Evolutionary conservation across 2,329 filamentous ascomycete species (phyloP), one percentile per base, ranked within the genome.

Genomic region (Cryphonectria nitschkei): DNA sequence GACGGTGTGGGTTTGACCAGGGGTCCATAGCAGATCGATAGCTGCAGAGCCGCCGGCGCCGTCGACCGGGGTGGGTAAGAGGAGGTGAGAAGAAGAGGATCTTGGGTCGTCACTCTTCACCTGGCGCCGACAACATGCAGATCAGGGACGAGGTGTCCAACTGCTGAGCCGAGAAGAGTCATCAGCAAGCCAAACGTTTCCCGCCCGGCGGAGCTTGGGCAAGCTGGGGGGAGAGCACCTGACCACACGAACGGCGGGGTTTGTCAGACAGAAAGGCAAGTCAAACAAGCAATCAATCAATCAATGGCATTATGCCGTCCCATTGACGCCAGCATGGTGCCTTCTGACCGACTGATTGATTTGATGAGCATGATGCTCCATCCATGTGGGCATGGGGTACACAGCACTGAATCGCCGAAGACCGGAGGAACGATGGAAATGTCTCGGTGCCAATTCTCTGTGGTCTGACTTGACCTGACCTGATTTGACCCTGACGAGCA

Each of bases 81-180:
- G 46, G 46, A 39, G 37, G 37, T 11, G 37, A 22, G 54, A 32
- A 14, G 29, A 32, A 29, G 52, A 29, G 52, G 52, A 54, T 54
- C 54, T 65, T 22, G 29, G 26, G 13, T 43, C 29, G 29, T 65
- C 50, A 29, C 63, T 29, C 63, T 29, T 26, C 41, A 52, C 29
- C 41, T 65, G 61, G 16, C 39, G 61, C 61, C 61, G 26, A 43
- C 14, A 14, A 64, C 39, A 64, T 46, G 61, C 61, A 64, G 61
- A 50, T 41, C 29, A 43, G 61, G 41, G 26, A n/a, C 39, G 26
- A 65, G n/a, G 29, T 34, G 63, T 43, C 46, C 58, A 39, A 61
- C 14, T n/a, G 58, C 22, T 22, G 34, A 16, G 58, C 19, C 34
- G 46, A n/a, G 19, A 4, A 39, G 58, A 39, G 19, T 32, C 56